phyloP scores from a whole-genome alignment of 176 grass and related monocot genomes.

The Bothriochloa decipiens region DNA sequence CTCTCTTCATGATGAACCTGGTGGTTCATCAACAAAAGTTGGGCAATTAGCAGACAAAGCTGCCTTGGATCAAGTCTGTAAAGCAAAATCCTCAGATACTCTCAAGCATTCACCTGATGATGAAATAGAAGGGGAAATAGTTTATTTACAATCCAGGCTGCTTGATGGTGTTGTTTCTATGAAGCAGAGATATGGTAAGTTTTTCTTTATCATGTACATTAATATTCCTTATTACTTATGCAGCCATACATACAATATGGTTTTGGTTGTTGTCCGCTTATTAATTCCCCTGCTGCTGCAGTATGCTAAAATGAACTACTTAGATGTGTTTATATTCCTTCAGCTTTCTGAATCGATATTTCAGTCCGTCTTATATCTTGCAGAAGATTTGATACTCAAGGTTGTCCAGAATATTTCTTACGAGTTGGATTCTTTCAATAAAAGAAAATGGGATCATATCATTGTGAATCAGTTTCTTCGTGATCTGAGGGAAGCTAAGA shows the following conservation, averaged over 20 bases:
- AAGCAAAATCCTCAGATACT: constrained; percentile 60
- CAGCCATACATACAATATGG: neutral
- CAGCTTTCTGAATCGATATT: constrained; percentile 54
- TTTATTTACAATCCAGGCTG: constrained; percentile 86
- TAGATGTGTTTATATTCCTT: constrained; percentile 45
- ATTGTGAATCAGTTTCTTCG: constrained; percentile 92
- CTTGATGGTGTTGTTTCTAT: constrained; percentile 57
- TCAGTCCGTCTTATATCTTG: constrained; percentile 55
- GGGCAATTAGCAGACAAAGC: constrained; percentile 41
- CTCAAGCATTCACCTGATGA: constrained; percentile 77
- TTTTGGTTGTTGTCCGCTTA: neutral
- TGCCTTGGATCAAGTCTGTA: constrained; percentile 53
- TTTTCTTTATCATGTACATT: constrained; percentile 5
- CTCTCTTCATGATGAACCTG: neutral
- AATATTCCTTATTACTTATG: neutral
- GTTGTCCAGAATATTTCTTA: constrained; percentile 70
- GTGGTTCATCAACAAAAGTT: constrained; percentile 29
- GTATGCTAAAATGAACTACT: constrained; percentile 17
- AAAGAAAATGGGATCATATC: constrained; percentile 91
- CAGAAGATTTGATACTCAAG: constrained; percentile 80
- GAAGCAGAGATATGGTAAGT: constrained; percentile 77
- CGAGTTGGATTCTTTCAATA: constrained; percentile 68
- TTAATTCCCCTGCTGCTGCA: constrained; percentile 21
- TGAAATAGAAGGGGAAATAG: constrained; percentile 91
- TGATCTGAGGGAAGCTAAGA: constrained; percentile 94